phyloP scores from a whole-genome alignment of 1,284 basidiomycete species.

The Sanghuangporus sanghuang region DNA sequence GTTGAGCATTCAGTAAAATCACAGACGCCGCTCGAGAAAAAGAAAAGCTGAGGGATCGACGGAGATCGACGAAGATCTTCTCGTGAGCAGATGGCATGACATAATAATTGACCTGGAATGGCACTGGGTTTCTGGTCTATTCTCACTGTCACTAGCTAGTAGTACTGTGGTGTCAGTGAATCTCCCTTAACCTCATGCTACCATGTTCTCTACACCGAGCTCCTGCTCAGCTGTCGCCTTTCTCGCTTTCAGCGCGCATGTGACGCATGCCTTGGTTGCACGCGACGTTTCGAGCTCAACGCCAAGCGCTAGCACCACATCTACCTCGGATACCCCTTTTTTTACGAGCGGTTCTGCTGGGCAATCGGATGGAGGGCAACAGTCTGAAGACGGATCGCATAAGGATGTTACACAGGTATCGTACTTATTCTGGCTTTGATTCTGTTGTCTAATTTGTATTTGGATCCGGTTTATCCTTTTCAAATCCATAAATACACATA shows the following conservation, averaged over 20 bases:
- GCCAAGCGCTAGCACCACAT: background rate
- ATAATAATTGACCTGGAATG: background rate
- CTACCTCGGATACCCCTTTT: conserved; percentile 1
- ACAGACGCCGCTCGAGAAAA: no score
- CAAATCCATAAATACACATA: background rate
- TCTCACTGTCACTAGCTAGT: background rate
- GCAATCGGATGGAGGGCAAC: background rate
- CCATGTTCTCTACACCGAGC: background rate
- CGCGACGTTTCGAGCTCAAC: background rate
- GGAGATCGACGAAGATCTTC: no score
- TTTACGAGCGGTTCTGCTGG: conserved; percentile 3
- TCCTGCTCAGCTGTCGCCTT: background rate
- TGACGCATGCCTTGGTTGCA: no score
- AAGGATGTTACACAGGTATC: conserved; percentile 2
- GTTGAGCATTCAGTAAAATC: no score
- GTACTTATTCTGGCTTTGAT: background rate
- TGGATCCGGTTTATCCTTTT: background rate
- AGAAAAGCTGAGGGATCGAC: no score
- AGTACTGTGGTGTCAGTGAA: background rate
- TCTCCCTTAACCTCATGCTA: background rate
- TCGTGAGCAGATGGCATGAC: background rate
- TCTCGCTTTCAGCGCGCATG: background rate
- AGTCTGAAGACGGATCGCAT: background rate
- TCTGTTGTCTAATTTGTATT: background rate
- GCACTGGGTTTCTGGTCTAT: background rate